These are phyloP conservation scores for Suillus hirtellus DNA, from an alignment of 768 basidiomycete species.

Conservation along the genomic window DNA sequence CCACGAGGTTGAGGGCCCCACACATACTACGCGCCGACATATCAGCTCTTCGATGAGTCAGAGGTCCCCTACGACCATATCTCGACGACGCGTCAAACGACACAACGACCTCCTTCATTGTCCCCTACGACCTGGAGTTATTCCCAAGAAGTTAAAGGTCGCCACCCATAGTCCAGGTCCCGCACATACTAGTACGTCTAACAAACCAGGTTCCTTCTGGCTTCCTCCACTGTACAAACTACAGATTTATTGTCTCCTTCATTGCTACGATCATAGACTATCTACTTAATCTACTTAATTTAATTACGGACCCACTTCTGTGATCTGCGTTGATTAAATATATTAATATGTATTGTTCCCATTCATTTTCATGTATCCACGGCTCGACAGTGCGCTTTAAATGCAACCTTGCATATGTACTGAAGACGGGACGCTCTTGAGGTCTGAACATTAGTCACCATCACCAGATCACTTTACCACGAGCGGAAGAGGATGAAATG, in stretches of 20 bases:
- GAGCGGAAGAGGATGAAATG: background rate
- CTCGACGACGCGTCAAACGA: background rate
- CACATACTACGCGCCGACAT: background rate
- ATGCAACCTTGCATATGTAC: background rate
- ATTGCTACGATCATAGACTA: background rate
- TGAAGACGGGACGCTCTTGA: background rate
- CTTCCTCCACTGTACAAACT: background rate
- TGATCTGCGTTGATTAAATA: background rate
- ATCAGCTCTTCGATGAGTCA: background rate
- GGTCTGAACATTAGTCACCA: background rate
- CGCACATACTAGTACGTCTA: background rate
- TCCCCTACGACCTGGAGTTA: background rate
- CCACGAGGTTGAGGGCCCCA: background rate
- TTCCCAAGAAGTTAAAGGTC: background rate
- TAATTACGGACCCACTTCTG: background rate
- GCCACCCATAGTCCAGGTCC: background rate
- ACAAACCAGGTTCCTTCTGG: background rate
- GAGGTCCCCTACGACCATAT: slow-evolving; percentile 3
- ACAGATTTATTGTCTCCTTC: background rate
- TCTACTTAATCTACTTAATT: background rate
- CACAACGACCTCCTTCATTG: background rate
- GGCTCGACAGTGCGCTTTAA: background rate
- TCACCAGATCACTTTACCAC: background rate
- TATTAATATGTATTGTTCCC: background rate
- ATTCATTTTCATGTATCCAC: background rate